Evolutionary conservation across 768 basidiomycete genomes (phyloP), one percentile per base, ranked within the genome.

Genomic region (Tulasnella sp.): DNA sequence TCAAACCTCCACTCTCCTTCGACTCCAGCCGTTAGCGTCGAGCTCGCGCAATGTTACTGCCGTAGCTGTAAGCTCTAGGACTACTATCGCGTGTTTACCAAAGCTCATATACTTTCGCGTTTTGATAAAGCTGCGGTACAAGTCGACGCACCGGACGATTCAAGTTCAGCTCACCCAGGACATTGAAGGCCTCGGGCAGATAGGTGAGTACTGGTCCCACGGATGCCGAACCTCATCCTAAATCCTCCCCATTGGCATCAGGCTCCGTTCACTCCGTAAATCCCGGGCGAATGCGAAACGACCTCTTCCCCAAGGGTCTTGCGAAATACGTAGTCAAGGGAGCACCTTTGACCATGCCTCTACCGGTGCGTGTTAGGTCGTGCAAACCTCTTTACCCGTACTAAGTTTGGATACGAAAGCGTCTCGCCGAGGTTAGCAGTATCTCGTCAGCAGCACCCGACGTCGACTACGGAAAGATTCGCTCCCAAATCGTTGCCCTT

Each of bases 311-410:
- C 14, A 59, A 65, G 32, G 65, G 63, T 19, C 41, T 74, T 19
- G 74, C 74, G 11, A 59, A 40, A 63, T 74, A 74, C 41, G 73
- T 74, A 5, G 32, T 74, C n/a, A 73, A 71, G 40, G 74, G 65
- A 36, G 59, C 39, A 14, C 35, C 29, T 1, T 39, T 52, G 26
- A 71, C 44, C 44, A 62, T 36, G 32, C 36, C 69, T 71, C 19
- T 29, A 29, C 22, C 42, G 2, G 52, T 59, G 8, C 41, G 67
- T 39, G n/a, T 36, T n/a, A 5, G 5, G 11, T 22, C 29, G 26
- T 44, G 7, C 0, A 39, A 2, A 9, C 40, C 5, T 26, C 22
- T 68, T 41, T 16, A 8, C 26, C 39, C 37, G 39, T 32, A 34
- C 22, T 34, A 11, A 36, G 9, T 19, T 7, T n/a, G 19, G 39